These are phyloP conservation scores for Penicillium janthinellum DNA, from an alignment of 2,329 filamentous ascomycete species.

Conservation along the genomic window DNA sequence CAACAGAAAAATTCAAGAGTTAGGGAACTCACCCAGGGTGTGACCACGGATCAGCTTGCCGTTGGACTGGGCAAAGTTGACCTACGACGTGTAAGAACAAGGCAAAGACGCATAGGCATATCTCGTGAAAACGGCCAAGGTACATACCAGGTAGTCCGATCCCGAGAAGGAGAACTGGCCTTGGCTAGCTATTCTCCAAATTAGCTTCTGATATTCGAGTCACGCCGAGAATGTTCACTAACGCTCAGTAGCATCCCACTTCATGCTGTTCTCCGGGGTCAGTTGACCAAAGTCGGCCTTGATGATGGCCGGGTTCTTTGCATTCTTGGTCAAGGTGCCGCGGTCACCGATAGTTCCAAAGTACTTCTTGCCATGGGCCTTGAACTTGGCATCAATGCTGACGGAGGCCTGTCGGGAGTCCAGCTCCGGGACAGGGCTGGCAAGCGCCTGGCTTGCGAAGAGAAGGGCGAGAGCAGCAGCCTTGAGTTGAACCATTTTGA, in stretches of 20 bases:
- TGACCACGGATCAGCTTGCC: slow-evolving; percentile 62
- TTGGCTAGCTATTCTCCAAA: not conserved
- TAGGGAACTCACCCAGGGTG: slow-evolving; percentile 45
- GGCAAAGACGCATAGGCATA: not conserved
- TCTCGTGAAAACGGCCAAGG: not conserved
- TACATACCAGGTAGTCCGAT: slow-evolving; percentile 1
- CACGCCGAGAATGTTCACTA: slow-evolving; percentile 1
- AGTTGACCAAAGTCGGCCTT: slow-evolving; percentile 65
- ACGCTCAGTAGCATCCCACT: slow-evolving; percentile 65
- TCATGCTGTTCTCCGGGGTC: slow-evolving; percentile 65
- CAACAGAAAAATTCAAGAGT: not conserved
- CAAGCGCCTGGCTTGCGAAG: slow-evolving; percentile 7
- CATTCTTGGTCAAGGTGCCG: slow-evolving; percentile 57
- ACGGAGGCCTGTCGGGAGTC: slow-evolving; percentile 12
- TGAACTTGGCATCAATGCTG: slow-evolving; percentile 58
- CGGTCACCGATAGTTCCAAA: slow-evolving; percentile 61
- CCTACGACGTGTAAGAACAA: slow-evolving; percentile 33
- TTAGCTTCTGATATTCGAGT: not conserved
- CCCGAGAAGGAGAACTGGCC: not conserved
- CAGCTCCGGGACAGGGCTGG: slow-evolving; percentile 6
- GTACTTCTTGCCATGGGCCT: slow-evolving; percentile 62
- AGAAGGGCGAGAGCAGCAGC: slow-evolving; percentile 9
- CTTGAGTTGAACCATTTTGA: slow-evolving; percentile 14
- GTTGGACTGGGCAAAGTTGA: slow-evolving; percentile 42
- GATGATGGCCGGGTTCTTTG: slow-evolving; percentile 60